phyloP scores from a whole-genome alignment of 2,329 filamentous ascomycete genomes.

The Ilyonectria robusta region DNA sequence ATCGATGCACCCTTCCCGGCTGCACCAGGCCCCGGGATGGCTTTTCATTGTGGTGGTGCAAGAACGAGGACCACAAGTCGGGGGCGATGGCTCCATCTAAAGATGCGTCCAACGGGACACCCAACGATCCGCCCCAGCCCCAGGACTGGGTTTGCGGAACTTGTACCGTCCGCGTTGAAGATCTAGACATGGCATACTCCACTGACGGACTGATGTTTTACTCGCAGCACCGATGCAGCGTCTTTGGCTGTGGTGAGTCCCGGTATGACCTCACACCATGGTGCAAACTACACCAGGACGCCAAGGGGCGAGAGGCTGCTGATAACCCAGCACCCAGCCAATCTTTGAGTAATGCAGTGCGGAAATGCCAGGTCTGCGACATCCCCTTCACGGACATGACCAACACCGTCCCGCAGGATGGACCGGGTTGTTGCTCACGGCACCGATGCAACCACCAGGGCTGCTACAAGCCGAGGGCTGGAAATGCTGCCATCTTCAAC shows the following conservation, averaged over 20 bases:
- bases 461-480: not conserved
- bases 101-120: not conserved
- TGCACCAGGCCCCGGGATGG: conserved; percentile 1
- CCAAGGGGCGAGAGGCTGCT: not conserved
- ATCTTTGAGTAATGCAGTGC: not conserved
- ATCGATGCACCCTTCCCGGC: conserved; percentile 2
- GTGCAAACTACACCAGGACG: not conserved
- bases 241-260: no score
- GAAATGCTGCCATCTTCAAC: not conserved
- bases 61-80: not conserved
- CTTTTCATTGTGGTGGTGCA: not conserved
- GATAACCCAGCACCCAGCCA: not conserved
- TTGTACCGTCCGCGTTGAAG: not conserved
- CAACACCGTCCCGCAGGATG: not conserved
- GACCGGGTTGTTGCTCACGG: not conserved
- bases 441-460: not conserved
- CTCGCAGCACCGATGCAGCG: no score
- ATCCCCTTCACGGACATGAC: not conserved
- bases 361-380: not conserved
- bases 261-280: no score
- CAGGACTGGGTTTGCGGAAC: not conserved
- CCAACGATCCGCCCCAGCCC: not conserved
- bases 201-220: no score
- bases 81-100: not conserved
- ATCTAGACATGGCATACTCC: no score